These are phyloP conservation scores for Torulaspora indica DNA, from an alignment of 805 yeast genomes.

Conservation along the genomic window DNA sequence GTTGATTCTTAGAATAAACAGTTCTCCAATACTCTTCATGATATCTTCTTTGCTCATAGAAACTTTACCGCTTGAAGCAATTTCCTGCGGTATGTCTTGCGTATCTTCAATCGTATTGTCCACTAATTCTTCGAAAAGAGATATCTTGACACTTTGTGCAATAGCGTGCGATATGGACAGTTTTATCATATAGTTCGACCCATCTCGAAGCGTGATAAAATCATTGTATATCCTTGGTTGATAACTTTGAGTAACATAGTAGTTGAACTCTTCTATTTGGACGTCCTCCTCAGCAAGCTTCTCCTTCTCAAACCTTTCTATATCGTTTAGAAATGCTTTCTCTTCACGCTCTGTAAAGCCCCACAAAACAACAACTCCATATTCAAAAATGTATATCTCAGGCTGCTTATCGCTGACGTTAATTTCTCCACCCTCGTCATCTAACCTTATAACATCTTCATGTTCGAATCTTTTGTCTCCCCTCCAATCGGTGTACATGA, in stretches of 20 bases:
- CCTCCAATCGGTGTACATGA: conserved; percentile 74
- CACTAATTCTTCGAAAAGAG: conserved; percentile 90
- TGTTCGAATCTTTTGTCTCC: conserved; percentile 43
- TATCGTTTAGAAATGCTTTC: conserved; percentile 67
- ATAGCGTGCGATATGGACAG: conserved; percentile 92
- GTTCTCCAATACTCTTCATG: conserved; percentile 95
- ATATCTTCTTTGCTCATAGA: conserved; percentile 91
- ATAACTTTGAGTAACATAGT: conserved; percentile 86
- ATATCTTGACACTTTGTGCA: conserved; percentile 92
- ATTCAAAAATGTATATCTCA: conserved; percentile 86
- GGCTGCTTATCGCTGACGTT: conserved; percentile 72
- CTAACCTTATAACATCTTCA: conserved; percentile 58
- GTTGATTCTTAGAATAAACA: conserved; percentile 80
- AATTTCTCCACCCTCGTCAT: conserved; percentile 93
- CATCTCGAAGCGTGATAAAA: conserved; percentile 88
- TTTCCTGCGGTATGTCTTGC: conserved; percentile 93
- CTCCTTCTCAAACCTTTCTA: conserved; percentile 88
- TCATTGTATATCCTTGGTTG: conserved; percentile 96
- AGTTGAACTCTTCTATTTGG: conserved; percentile 91
- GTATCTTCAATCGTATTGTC: conserved; percentile 97
- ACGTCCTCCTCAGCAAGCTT: conserved; percentile 85
- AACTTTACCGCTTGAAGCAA: conserved; percentile 91
- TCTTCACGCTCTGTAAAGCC: conserved; percentile 88
- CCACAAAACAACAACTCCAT: conserved; percentile 97
- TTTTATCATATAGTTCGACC: conserved; percentile 83